Base-by-base conservation (phyloP, 306 rosid species). In the Rubus idaeus region DNA sequence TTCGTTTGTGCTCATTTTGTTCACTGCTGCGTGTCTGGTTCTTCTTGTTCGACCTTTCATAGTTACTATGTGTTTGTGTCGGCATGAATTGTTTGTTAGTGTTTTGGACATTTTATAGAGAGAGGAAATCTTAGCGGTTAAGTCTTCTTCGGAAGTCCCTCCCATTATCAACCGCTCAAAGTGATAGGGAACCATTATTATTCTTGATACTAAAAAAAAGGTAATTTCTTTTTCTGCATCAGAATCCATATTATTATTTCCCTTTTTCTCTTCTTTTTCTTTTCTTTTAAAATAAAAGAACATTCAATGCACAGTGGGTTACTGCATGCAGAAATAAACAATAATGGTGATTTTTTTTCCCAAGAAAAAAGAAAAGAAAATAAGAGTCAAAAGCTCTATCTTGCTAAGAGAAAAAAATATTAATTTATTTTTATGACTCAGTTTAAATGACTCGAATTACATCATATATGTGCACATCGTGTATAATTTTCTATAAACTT, bases 111-210 rank as follows among this genome's bases (percentile, higher is more conserved):
- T 12, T 62, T 17, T 64, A 26, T 56, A 42, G 52, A 8, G 35
- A 5, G 44, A 2, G 35, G 84, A 39, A 80, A 77, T 62, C 93
- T 87, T 89, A 87, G 87, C 84, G n/a, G 78, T 82, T 87, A 87
- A 87, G 90, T 51, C 11, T 23, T 23, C n/a, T n/a, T n/a, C n/a
- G n/a, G 26, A 23, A 23, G 35, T 30, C 35, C 35, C 35, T 30
- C 35, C 35, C 35, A 30, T 30, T 12, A 10, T 55, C 70, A 16
- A 52, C 57, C 57, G 57, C 37, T 21, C 14, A 21, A 55, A 55
- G n/a, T 0, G n/a, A 14, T 49, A 4, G 60, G 23, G 26, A 53
- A 18, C 21, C 63, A 57, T 57, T 57, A 20, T 57, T 57, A 57
- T 9, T 30, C 35, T 30, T 30, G 35, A 26, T 26, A 26, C 30